Percentiles rank a stretch among this genome's conserved stretches.
phyloP scores from a whole-genome alignment of 1,139 yeast genomes.

The Candida sanyaensis region DNA sequence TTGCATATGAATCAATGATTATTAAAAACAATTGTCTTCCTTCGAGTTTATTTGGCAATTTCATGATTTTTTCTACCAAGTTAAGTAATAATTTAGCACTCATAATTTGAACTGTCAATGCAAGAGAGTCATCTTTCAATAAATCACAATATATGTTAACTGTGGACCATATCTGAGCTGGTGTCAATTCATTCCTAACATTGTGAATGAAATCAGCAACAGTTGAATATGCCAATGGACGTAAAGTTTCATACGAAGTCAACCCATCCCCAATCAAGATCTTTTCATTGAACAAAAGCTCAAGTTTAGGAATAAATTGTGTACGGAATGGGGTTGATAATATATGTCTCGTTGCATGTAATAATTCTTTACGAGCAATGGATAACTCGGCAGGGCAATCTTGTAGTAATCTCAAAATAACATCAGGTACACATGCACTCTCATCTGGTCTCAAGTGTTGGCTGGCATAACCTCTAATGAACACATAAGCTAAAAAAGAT shows the following conservation, averaged over 20 bases:
- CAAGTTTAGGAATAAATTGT: slow-evolving; percentile 83
- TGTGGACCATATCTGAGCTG: slow-evolving; percentile 86
- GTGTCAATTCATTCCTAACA: slow-evolving; percentile 80
- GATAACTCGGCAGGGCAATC: slow-evolving; percentile 98
- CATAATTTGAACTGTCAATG: slow-evolving; percentile 94
- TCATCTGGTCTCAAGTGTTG: slow-evolving; percentile 65
- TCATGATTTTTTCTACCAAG: slow-evolving; percentile 85
- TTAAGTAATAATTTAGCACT: slow-evolving; percentile 89
- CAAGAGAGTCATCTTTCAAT: slow-evolving; percentile 79
- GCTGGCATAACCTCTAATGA: slow-evolving; percentile 79
- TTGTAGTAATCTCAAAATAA: slow-evolving; percentile 80
- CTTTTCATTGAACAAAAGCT: slow-evolving; percentile 79
- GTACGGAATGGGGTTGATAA: slow-evolving; percentile 84
- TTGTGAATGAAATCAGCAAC: slow-evolving; percentile 96
- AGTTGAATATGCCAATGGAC: slow-evolving; percentile 92
- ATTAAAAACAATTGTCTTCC: slow-evolving; percentile 82
- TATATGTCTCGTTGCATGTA: slow-evolving; percentile 94
- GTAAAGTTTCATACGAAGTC: slow-evolving; percentile 83
- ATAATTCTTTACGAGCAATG: slow-evolving; percentile 86
- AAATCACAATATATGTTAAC: slow-evolving; percentile 81
- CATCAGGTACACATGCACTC: slow-evolving; percentile 75
- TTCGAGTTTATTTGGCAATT: slow-evolving; percentile 78
- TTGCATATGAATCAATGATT: slow-evolving; percentile 86
- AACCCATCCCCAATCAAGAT: slow-evolving; percentile 91
- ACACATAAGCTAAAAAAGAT: slow-evolving; percentile 89